Conservation (phyloP, 768 basidiomycete species). For the Sarcodon sp. region DNA sequence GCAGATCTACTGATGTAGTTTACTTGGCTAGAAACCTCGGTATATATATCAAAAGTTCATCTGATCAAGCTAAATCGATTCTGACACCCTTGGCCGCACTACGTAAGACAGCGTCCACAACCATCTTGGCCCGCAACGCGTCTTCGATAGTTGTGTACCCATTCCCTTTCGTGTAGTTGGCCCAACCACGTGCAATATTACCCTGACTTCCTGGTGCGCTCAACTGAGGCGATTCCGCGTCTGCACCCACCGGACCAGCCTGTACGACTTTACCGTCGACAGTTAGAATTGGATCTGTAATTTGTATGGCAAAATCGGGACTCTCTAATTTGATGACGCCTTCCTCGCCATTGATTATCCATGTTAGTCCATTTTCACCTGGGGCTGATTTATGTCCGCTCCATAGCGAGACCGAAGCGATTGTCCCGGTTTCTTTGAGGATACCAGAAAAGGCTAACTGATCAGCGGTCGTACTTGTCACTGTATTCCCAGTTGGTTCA, state of each 20-base stretch:
- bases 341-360: slow-evolving; percentile 23
- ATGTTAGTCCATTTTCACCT: slow-evolving; percentile 15
- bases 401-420: slow-evolving; percentile 16
- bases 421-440: slow-evolving; percentile 15
- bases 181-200: slow-evolving; percentile 9
- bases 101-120: slow-evolving; percentile 13
- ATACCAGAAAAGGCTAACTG: slow-evolving; percentile 18
- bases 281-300: slow-evolving; percentile 15
- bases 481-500: slow-evolving; percentile 14
- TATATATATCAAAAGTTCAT: too few relatives aligned
- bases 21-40: too few relatives aligned
- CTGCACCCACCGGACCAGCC: neutral
- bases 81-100: slow-evolving; percentile 12
- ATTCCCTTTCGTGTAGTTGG: slow-evolving; percentile 14
- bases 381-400: slow-evolving; percentile 9
- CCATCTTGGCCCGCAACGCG: slow-evolving; percentile 11
- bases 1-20: too few relatives aligned
- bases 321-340: slow-evolving; percentile 16
- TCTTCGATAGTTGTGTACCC: slow-evolving; percentile 17
- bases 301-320: slow-evolving; percentile 8
- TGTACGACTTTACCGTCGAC: slow-evolving; percentile 19
- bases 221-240: too few relatives aligned
- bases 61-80: neutral
- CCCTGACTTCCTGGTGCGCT: neutral
- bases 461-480: slow-evolving; percentile 11